phyloP scores from a whole-genome alignment of 345 rosid species.

The Populus ilicifolia region DNA sequence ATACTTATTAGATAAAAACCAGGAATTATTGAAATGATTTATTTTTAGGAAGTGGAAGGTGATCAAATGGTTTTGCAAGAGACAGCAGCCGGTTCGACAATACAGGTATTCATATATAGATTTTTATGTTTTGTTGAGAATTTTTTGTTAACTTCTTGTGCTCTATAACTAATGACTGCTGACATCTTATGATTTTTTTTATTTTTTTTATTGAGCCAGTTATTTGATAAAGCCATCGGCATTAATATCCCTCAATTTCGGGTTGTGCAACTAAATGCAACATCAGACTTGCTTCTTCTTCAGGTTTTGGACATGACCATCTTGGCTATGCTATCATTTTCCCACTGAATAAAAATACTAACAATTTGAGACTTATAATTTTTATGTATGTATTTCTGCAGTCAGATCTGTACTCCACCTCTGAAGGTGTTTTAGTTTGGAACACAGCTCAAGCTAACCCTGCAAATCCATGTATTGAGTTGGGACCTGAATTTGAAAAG shows the following conservation, averaged over 20 bases:
- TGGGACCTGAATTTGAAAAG: conserved; percentile 59
- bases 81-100: conserved; percentile 34
- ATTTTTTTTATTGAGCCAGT: conserved; percentile 25
- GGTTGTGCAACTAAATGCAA: conserved; percentile 40
- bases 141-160: not conserved
- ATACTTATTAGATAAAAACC: not conserved
- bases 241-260: conserved; percentile 44
- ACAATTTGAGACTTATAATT: not conserved
- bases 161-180: not conserved
- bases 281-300: conserved; percentile 52
- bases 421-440: conserved; percentile 36
- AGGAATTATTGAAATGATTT: not conserved
- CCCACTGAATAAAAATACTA: conserved; percentile 5
- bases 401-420: conserved; percentile 49
- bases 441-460: conserved; percentile 40
- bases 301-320: conserved; percentile 33
- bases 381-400: conserved; percentile 32
- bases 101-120: conserved; percentile 28
- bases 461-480: conserved; percentile 37
- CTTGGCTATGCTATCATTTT: conserved; percentile 1
- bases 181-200: conserved; percentile 9
- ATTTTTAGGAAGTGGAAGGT: conserved; percentile 20
- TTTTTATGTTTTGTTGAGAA: not conserved
- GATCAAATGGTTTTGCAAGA: conserved; percentile 20
- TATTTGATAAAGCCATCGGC: conserved; percentile 40